Conservation (phyloP, 2,329 filamentous ascomycete genomes). For the Stromatinia cepivora region DNA sequence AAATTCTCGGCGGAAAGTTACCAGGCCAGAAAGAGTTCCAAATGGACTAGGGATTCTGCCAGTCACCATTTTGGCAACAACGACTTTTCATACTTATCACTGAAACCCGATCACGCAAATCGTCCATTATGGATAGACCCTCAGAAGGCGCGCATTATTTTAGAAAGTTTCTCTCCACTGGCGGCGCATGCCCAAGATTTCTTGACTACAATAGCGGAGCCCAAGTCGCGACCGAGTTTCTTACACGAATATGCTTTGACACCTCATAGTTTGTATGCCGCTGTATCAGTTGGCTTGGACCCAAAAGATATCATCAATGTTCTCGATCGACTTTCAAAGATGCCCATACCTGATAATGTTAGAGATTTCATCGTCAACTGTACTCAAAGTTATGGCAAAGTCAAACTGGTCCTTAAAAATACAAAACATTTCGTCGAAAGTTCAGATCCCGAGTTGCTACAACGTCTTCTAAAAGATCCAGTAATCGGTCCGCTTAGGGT, state of each 20-base stretch:
- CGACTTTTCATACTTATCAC: constrained; percentile 75
- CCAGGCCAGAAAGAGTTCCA: constrained; percentile 28
- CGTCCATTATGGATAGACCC: constrained; percentile 94
- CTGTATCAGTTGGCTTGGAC: constrained; percentile 89
- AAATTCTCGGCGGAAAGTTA: constrained; percentile 51
- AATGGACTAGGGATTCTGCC: constrained; percentile 37
- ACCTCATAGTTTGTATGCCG: constrained; percentile 89
- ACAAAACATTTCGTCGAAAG: constrained; percentile 95
- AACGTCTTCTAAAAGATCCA: constrained; percentile 80
- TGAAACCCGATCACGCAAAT: constrained; percentile 87
- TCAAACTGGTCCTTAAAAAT: constrained; percentile 91
- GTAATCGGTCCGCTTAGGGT: constrained; percentile 79
- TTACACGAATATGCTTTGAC: constrained; percentile 94
- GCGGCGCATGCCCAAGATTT: constrained; percentile 90
- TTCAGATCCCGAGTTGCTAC: constrained; percentile 80
- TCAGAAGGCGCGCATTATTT: constrained; percentile 78
- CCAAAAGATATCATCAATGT: constrained; percentile 88
- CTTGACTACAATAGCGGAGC: constrained; percentile 92
- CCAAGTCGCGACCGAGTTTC: constrained; percentile 82
- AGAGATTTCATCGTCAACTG: constrained; percentile 72
- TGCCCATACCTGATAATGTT: constrained; percentile 77
- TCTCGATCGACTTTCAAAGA: constrained; percentile 86
- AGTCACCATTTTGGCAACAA: constrained; percentile 41
- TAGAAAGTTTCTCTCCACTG: constrained; percentile 90
- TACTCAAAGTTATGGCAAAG: constrained; percentile 90